Conservation (phyloP, 1,284 basidiomycete species). For the Cutaneotrichosporon cavernicola region DNA sequence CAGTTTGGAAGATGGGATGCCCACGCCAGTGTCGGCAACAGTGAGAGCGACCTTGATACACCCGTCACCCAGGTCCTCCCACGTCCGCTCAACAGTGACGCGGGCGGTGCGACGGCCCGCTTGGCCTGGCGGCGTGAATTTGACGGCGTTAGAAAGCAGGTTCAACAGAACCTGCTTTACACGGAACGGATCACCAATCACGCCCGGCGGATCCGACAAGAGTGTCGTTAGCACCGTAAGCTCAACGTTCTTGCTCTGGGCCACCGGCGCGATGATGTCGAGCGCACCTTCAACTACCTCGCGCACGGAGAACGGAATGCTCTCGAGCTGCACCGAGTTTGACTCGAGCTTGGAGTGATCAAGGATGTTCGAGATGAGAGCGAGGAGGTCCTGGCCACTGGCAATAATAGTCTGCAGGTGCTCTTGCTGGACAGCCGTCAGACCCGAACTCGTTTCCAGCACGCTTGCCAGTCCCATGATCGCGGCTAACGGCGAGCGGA, state of each 20-base stretch:
- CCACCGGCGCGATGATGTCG: constrained; percentile 43
- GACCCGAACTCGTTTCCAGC: constrained; percentile 45
- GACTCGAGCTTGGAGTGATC: constrained; percentile 55
- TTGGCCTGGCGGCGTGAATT: constrained; percentile 38
- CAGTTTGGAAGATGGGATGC: constrained; percentile 41
- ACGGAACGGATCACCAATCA: constrained; percentile 47
- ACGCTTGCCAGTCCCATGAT: constrained; percentile 52
- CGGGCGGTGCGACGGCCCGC: constrained; percentile 23
- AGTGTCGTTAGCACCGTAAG: constrained; percentile 39
- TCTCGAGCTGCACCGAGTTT: constrained; percentile 52
- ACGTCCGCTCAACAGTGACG: constrained; percentile 39
- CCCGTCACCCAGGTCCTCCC: constrained; percentile 24
- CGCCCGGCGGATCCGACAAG: constrained; percentile 38
- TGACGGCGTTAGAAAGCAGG: constrained; percentile 47
- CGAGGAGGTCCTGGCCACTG: constrained; percentile 54
- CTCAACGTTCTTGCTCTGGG: constrained; percentile 46
- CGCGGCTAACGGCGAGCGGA: constrained; percentile 53
- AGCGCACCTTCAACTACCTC: constrained; percentile 46
- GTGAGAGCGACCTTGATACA: constrained; percentile 30
- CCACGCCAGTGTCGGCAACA: constrained; percentile 46
- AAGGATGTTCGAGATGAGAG: constrained; percentile 55
- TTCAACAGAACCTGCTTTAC: constrained; percentile 48
- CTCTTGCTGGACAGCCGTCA: constrained; percentile 52
- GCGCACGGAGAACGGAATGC: constrained; percentile 52
- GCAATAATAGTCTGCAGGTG: constrained; percentile 54